Conservation (phyloP, 116 monocot species). For the Phalaenopsis hybrid region DNA sequence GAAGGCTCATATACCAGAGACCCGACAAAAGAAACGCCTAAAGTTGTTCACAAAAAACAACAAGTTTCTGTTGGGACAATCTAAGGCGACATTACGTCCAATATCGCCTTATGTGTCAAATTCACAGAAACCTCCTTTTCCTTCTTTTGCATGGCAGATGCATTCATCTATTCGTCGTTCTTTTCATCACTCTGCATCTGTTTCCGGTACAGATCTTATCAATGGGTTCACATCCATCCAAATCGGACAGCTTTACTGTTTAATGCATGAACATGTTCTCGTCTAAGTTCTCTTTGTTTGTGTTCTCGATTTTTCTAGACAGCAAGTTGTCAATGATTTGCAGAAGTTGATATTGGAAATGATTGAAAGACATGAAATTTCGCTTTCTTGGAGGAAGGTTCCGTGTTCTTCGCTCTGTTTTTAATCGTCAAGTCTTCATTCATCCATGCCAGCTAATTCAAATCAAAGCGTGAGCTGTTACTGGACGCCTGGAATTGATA, state of each 20-base stretch:
- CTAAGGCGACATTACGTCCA: constrained; percentile 38
- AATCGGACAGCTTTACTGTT: constrained; percentile 62
- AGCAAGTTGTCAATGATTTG: constrained; percentile 45
- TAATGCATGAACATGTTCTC: constrained; percentile 85
- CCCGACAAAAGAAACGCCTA: constrained; percentile 60
- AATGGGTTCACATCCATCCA: constrained; percentile 65
- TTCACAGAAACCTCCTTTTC: constrained; percentile 11
- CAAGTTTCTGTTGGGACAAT: constrained; percentile 21
- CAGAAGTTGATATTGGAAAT: constrained; percentile 69
- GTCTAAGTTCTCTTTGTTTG: constrained; percentile 70
- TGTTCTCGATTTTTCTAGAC: constrained; percentile 73
- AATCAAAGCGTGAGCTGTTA: constrained; percentile 15
- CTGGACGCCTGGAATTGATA: constrained; percentile 52
- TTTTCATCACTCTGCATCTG: constrained; percentile 20
- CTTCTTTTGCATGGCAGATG: constrained; percentile 21
- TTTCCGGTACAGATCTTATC: not conserved
- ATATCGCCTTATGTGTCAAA: constrained; percentile 46
- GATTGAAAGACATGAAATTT: constrained; percentile 46
- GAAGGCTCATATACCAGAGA: constrained; percentile 38
- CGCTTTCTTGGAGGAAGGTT: constrained; percentile 32
- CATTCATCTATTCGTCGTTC: constrained; percentile 14
- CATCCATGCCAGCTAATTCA: constrained; percentile 23
- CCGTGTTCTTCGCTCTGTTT: constrained; percentile 52
- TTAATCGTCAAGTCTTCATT: constrained; percentile 33
- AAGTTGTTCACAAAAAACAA: constrained; percentile 25